Conservation (phyloP, 2,329 filamentous ascomycete species). For the Cadophora sp. region DNA sequence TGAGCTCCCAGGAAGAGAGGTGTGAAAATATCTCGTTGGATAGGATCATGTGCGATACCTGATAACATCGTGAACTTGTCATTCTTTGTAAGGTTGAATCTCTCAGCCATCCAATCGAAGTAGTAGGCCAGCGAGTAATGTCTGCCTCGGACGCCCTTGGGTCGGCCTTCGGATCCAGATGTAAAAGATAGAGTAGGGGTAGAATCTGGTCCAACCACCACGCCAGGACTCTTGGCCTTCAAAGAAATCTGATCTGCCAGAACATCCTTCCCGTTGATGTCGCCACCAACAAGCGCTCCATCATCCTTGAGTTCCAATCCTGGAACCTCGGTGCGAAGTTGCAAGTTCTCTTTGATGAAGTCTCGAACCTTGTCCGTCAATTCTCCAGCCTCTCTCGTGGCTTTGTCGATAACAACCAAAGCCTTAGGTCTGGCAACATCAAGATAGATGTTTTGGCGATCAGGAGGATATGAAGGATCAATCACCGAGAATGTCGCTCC, state of each 20-base stretch:
- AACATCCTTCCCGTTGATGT: constrained; percentile 69
- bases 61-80: constrained; percentile 83
- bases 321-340: constrained; percentile 77
- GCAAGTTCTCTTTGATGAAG: constrained; percentile 77
- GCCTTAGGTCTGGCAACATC: constrained; percentile 78
- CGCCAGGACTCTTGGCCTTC: constrained; percentile 64
- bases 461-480: constrained; percentile 83
- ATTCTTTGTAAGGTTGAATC: constrained; percentile 74
- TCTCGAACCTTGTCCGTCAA: constrained; percentile 61
- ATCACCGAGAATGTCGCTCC: constrained; percentile 71
- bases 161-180: constrained; percentile 76
- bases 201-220: constrained; percentile 86
- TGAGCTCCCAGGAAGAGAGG: constrained; percentile 86
- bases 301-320: constrained; percentile 74
- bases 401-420: constrained; percentile 75
- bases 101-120: constrained; percentile 91
- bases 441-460: constrained; percentile 81
- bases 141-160: constrained; percentile 86
- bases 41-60: constrained; percentile 81
- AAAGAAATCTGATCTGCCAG: constrained; percentile 61
- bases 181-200: constrained; percentile 79
- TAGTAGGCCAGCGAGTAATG: constrained; percentile 88
- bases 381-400: constrained; percentile 70
- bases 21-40: constrained; percentile 82
- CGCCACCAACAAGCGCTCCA: constrained; percentile 75